Conservation (phyloP, 305 asterid species). For the Salvia sclarea region DNA sequence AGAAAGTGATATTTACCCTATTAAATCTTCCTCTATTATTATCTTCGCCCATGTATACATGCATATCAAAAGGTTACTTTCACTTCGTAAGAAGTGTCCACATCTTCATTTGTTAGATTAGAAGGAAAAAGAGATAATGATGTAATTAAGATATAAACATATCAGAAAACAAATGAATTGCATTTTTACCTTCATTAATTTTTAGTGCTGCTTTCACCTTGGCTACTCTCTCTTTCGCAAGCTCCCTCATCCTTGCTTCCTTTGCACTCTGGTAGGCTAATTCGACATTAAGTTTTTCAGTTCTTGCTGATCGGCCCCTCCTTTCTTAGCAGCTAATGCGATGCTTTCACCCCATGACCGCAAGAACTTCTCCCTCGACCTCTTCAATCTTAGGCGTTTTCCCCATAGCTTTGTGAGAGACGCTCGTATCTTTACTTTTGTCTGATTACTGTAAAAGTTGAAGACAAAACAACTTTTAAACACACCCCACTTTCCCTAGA, state of each 20-base stretch:
- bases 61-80: too few species aligned
- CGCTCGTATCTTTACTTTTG: conserved; percentile 62
- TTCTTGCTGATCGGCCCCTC: conserved; percentile 66
- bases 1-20: too few species aligned
- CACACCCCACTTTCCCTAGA: not conserved
- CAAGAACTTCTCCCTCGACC: conserved; percentile 62
- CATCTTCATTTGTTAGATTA: not conserved
- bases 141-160: not conserved
- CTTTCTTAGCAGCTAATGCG: conserved; percentile 77
- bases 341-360: conserved; percentile 72
- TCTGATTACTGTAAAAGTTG: conserved; percentile 51
- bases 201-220: conserved; percentile 51
- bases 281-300: conserved; percentile 59
- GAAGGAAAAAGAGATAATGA: not conserved
- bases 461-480: conserved; percentile 9
- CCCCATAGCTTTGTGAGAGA: conserved; percentile 63
- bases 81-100: not conserved
- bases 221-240: conserved; percentile 58
- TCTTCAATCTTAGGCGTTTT: conserved; percentile 67
- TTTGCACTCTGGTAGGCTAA: conserved; percentile 51
- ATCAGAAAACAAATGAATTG: not conserved
- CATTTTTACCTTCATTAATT: conserved; percentile 66
- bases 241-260: conserved; percentile 54
- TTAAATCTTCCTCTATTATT: too few species aligned
- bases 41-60: too few species aligned